A percentile compares a stretch with the other conserved stretches of the same genome.
phyloP scores from a whole-genome alignment of 129 eudicot species.

The Mikania micrantha region DNA sequence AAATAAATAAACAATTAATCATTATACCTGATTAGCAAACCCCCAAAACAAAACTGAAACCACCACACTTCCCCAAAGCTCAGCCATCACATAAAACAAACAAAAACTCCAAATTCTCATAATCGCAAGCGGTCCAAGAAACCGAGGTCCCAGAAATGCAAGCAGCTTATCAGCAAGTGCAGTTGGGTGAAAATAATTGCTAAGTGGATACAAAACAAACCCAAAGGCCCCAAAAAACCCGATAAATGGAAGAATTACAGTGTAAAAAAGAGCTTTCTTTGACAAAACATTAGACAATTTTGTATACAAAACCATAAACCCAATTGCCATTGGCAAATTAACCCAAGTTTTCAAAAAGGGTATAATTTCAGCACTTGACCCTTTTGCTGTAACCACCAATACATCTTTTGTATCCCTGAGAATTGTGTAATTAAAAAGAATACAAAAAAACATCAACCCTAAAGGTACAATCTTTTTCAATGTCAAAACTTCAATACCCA shows the following conservation, averaged over 20 bases:
- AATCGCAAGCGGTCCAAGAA: slow-evolving; percentile 95
- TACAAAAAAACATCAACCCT: slow-evolving; percentile 95
- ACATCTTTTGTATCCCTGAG: slow-evolving; percentile 97
- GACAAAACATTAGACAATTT: slow-evolving; percentile 85
- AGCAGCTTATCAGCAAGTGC: slow-evolving; percentile 91
- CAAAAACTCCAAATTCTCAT: slow-evolving; percentile 96
- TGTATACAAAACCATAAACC: slow-evolving; percentile 88
- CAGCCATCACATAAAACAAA: slow-evolving; percentile 99
- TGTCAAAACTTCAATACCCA: slow-evolving; percentile 76
- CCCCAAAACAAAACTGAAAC: slow-evolving; percentile 99
- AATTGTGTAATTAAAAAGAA: slow-evolving; percentile 87
- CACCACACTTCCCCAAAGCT: slow-evolving; percentile 99
- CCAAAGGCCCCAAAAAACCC: slow-evolving; percentile 98
- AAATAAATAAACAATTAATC: too few species aligned
- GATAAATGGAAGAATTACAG: slow-evolving; percentile 77
- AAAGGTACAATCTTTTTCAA: slow-evolving; percentile 86
- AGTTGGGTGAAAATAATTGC: slow-evolving; percentile 74
- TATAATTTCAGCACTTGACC: slow-evolving; percentile 99
- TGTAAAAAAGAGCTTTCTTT: slow-evolving; percentile 73
- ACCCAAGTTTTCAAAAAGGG: slow-evolving; percentile 99
- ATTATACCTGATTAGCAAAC: slow-evolving; percentile 90
- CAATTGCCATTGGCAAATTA: slow-evolving; percentile 98
- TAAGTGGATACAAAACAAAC: slow-evolving; percentile 88
- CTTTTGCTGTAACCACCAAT: slow-evolving; percentile 95
- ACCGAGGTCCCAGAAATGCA: slow-evolving; percentile 71